These are phyloP conservation scores for Trichophyton equinum DNA, from an alignment of 2,329 filamentous ascomycete species.

Conservation along the genomic window DNA sequence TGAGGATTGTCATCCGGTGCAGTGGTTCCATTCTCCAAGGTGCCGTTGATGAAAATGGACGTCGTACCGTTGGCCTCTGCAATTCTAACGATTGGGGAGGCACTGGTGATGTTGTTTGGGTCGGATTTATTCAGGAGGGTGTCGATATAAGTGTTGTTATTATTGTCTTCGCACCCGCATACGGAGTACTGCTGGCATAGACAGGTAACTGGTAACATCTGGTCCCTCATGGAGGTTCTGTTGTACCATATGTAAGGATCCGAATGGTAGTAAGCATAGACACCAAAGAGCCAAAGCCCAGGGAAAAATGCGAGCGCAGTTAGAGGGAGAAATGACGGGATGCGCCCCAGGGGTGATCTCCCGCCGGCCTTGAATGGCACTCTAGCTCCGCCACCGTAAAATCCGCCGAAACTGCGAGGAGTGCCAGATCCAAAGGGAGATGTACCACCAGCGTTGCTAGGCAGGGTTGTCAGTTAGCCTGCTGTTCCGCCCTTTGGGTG, in stretches of 20 bases:
- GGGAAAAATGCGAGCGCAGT: conserved; percentile 39
- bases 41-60: conserved; percentile 38
- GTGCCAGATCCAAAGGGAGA: conserved; percentile 12
- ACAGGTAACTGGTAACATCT: conserved; percentile 43
- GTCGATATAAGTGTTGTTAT: conserved; percentile 32
- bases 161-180: conserved; percentile 47
- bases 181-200: conserved; percentile 42
- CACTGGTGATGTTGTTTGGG: conserved; percentile 21
- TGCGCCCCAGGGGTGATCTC: conserved; percentile 37
- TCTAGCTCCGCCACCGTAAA: conserved; percentile 44
- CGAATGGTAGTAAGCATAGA: conserved; percentile 43
- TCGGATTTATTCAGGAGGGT: conserved; percentile 32
- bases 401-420: conserved; percentile 38
- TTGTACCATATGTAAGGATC: conserved; percentile 38
- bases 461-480: not conserved
- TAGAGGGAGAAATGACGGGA: conserved; percentile 36
- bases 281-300: conserved; percentile 43
- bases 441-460: conserved; percentile 12
- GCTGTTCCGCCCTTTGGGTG: not conserved
- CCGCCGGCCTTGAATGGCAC: conserved; percentile 39
- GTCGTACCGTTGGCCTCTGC: conserved; percentile 32
- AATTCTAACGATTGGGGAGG: conserved; percentile 28
- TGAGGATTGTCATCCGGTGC: conserved; percentile 20
- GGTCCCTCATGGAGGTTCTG: conserved; percentile 34
- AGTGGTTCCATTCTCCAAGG: conserved; percentile 34